These are phyloP conservation scores for Chloranthus sessilifolius DNA, from an alignment of 164 flowering plant genomes.

Conservation along the genomic window DNA sequence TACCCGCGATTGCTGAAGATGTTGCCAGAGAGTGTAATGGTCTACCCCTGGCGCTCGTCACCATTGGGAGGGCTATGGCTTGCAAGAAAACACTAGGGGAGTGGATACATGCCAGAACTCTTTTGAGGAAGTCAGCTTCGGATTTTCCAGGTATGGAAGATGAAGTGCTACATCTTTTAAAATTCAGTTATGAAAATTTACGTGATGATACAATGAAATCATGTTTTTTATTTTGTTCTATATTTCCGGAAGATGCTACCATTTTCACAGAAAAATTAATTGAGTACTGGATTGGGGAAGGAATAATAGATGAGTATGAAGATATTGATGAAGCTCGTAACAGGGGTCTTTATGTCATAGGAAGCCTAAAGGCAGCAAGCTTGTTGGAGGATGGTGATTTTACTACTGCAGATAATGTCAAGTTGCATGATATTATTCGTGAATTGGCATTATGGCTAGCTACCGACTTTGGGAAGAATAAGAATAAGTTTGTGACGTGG, in stretches of 20 bases:
- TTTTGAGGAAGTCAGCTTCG: background rate
- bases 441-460: background rate
- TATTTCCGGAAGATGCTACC: conserved; percentile 1
- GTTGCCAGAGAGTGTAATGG: conserved; percentile 2
- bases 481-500: background rate
- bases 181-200: conserved; percentile 1
- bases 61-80: conserved; percentile 1
- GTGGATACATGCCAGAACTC: conserved; percentile 2
- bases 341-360: background rate
- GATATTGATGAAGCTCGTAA: background rate
- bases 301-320: background rate
- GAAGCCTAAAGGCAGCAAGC: background rate
- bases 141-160: conserved; percentile 4
- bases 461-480: background rate
- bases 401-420: background rate
- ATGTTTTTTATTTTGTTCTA: conserved; percentile 4
- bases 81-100: background rate
- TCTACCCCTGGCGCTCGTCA: conserved; percentile 5
- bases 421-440: background rate
- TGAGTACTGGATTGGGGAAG: background rate
- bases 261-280: background rate
- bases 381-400: background rate
- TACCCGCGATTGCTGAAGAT: background rate
- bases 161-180: background rate
- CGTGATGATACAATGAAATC: background rate